A percentile compares a stretch with the other conserved stretches of the same genome.
These are phyloP conservation scores for Saccharomycodes ludwigii DNA, from an alignment of 805 yeast species.

Conservation along the genomic window DNA sequence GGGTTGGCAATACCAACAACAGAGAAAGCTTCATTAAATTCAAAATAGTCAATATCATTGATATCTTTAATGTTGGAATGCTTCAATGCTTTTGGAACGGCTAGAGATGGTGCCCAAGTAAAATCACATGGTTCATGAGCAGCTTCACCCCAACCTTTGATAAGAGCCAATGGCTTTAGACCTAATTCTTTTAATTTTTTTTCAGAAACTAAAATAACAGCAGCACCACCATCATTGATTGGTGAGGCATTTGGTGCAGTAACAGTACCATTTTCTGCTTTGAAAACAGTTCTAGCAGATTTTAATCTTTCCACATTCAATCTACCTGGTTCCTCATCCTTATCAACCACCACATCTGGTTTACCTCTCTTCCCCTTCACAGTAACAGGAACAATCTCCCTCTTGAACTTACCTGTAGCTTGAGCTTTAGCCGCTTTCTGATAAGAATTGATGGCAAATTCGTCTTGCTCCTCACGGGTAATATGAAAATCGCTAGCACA, in stretches of 20 bases:
- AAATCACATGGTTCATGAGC: slow-evolving; percentile 91
- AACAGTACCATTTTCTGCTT: slow-evolving; percentile 86
- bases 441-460: slow-evolving; percentile 81
- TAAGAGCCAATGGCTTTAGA: slow-evolving; percentile 79
- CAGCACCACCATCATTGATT: slow-evolving; percentile 97
- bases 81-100: slow-evolving; percentile 91
- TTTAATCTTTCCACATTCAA: slow-evolving; percentile 66
- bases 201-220: slow-evolving; percentile 78
- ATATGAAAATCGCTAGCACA: slow-evolving; percentile 75
- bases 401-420: slow-evolving; percentile 64
- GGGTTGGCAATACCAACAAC: slow-evolving; percentile 91
- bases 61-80: slow-evolving; percentile 53
- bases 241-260: slow-evolving; percentile 97
- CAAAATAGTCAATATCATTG: slow-evolving; percentile 75
- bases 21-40: slow-evolving; percentile 95
- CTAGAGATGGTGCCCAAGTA: slow-evolving; percentile 91
- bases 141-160: slow-evolving; percentile 96
- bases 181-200: slow-evolving; percentile 74
- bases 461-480: slow-evolving; percentile 75
- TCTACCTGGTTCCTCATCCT: slow-evolving; percentile 77
- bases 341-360: slow-evolving; percentile 58
- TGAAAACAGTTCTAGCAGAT: slow-evolving; percentile 88
- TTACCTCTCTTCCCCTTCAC: slow-evolving; percentile 86
- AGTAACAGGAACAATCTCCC: slow-evolving; percentile 79
- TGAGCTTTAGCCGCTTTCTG: slow-evolving; percentile 77